A percentile compares a stretch with the other conserved stretches of the same genome.
These are phyloP conservation scores for Cajanus cajan DNA, from an alignment of 306 rosid species.

Conservation along the genomic window DNA sequence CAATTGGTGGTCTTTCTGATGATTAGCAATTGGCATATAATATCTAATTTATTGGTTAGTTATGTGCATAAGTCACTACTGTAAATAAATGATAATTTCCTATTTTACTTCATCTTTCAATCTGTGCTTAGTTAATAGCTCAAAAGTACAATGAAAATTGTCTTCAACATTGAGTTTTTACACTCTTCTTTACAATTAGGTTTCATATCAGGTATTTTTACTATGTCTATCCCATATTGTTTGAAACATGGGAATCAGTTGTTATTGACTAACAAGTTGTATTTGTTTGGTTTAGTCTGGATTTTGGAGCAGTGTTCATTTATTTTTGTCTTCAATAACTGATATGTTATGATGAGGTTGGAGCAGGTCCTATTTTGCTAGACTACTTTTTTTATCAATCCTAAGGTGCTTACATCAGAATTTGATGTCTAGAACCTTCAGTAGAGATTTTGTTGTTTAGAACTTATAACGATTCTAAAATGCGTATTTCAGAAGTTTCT, in stretches of 20 bases:
- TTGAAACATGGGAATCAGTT: background rate
- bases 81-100: background rate
- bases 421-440: background rate
- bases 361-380: background rate
- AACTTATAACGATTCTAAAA: background rate
- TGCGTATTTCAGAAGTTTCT: background rate
- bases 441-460: background rate
- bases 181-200: background rate
- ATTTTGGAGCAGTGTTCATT: background rate
- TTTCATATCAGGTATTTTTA: background rate
- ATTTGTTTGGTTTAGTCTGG: background rate
- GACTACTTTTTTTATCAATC: background rate
- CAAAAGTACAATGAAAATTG: background rate
- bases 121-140: conserved; percentile 11
- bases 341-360: background rate
- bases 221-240: background rate
- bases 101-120: background rate
- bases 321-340: background rate
- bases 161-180: background rate
- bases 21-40: background rate
- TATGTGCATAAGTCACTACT: background rate
- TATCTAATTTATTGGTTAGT: background rate
- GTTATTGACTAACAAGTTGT: conserved; percentile 1
- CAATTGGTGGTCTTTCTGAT: background rate
- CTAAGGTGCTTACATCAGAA: background rate